Conservation (phyloP, 1,284 basidiomycete species). For the Pseudozyma sp. region DNA sequence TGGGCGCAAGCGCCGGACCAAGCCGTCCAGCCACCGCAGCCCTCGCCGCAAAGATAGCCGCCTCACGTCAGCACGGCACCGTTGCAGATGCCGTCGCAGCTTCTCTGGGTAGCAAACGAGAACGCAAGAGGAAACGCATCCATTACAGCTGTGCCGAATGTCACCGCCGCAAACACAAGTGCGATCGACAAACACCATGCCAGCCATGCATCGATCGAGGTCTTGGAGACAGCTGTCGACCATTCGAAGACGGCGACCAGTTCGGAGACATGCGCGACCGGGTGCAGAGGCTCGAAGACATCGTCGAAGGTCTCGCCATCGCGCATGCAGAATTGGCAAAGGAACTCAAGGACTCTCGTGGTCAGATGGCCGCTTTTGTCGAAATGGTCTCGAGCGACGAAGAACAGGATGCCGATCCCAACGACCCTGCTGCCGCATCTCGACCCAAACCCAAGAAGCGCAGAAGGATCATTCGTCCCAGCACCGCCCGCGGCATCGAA, state of each 20-base stretch:
- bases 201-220: slow-evolving; percentile 65
- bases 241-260: slow-evolving; percentile 64
- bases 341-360: slow-evolving; percentile 50
- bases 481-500: slow-evolving; percentile 56
- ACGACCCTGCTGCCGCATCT: slow-evolving; percentile 14
- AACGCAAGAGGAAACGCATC: slow-evolving; percentile 61
- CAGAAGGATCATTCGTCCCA: slow-evolving; percentile 47
- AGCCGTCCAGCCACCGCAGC: slow-evolving; percentile 35
- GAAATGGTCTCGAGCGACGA: slow-evolving; percentile 50
- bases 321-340: slow-evolving; percentile 60
- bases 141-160: slow-evolving; percentile 67
- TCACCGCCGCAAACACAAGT: slow-evolving; percentile 65
- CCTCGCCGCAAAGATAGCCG: slow-evolving; percentile 31
- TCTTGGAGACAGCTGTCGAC: slow-evolving; percentile 58
- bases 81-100: slow-evolving; percentile 62
- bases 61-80: slow-evolving; percentile 37
- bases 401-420: slow-evolving; percentile 33
- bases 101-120: slow-evolving; percentile 53
- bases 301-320: slow-evolving; percentile 63
- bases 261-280: slow-evolving; percentile 63
- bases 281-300: slow-evolving; percentile 62
- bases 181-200: slow-evolving; percentile 63
- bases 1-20: slow-evolving; percentile 31
- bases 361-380: slow-evolving; percentile 40
- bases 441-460: slow-evolving; percentile 43